A percentile compares a stretch with the other conserved stretches of the same genome.
Conservation (phyloP, 768 basidiomycete genomes). For the Favolaschia claudopus region DNA sequence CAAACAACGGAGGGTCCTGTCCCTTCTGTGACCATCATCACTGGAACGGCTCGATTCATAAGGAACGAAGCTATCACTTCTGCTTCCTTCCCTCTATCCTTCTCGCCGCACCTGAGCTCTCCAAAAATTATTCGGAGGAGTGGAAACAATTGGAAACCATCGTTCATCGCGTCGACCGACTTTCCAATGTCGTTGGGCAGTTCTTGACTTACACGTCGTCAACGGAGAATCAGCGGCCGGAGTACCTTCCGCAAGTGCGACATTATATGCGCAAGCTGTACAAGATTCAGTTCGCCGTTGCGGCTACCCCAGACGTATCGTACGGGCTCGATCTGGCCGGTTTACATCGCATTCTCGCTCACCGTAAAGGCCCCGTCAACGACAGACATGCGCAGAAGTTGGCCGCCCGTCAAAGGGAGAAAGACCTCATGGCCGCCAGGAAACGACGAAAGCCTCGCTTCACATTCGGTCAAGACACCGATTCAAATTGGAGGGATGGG, state of each 20-base stretch:
- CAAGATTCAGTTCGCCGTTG: constrained; percentile 89
- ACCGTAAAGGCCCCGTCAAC: constrained; percentile 57
- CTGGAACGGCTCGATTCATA: constrained; percentile 87
- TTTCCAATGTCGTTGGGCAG: constrained; percentile 78
- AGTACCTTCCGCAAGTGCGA: constrained; percentile 82
- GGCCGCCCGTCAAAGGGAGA: constrained; percentile 22
- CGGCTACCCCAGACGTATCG: constrained; percentile 80
- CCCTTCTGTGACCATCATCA: constrained; percentile 93
- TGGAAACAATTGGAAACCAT: constrained; percentile 84
- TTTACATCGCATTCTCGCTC: constrained; percentile 81
- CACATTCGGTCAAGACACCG: constrained; percentile 78
- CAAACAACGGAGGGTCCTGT: constrained; percentile 90
- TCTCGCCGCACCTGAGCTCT: constrained; percentile 76
- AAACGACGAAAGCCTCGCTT: constrained; percentile 67
- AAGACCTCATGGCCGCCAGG: constrained; percentile 41
- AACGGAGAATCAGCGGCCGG: constrained; percentile 73
- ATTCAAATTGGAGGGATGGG: constrained; percentile 75
- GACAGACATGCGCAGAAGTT: constrained; percentile 24
- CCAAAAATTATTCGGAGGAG: constrained; percentile 79
- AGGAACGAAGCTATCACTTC: constrained; percentile 85
- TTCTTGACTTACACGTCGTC: constrained; percentile 79
- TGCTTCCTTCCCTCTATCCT: constrained; percentile 79
- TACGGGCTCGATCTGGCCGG: constrained; percentile 86
- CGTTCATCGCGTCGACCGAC: constrained; percentile 79
- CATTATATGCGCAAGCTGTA: constrained; percentile 93